Base-by-base conservation (phyloP, 2,329 filamentous ascomycete species). In the Graphium sp. region DNA sequence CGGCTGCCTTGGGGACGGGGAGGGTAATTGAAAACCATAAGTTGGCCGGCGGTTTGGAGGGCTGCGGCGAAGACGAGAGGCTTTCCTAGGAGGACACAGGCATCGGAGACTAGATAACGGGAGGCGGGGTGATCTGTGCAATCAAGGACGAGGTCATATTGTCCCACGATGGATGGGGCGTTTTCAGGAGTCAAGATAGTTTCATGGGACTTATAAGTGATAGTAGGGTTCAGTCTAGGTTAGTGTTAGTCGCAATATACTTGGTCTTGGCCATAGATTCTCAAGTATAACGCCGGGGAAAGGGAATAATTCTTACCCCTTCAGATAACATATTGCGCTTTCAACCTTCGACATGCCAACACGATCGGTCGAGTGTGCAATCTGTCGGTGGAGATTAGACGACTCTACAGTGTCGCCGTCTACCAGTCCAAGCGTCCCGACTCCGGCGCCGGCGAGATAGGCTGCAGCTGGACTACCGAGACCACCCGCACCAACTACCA, bases 111-210 rank as follows among this genome's bases (percentile, higher is more conserved):
- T 25, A 95, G 66, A 48, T 98, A 95, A 24, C 89, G 79, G 0
- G 83, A 81, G 2, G 81, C 77, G 0, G 89, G 87, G 38, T 87
- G 84, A 50, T 98, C 89, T 7, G 87, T 95, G 48, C 89, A 98
- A 50, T 98, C 89, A 9, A 98, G 70, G 2, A 95, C 71, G 1
- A 94, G 40, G 41, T 93, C 82, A 45, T 92, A 95, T 4, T 57
- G 41, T 0, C 58, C 52, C 32, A 92, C 68, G 22, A 83, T 71
- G 0, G 58, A 48, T 6, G 70, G 52, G 1, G 83, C 79, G 29
- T 77, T 80, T 33, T 69, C 54, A 0, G 82, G 64, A 0, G 67
- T 71, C 10, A 94, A 64, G 37, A 79, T 74, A 10, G 60, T 58
- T 7, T 52, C 47, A 43, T 91, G 64, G 0, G 71, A 51, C 12